Evolutionary conservation across 352 stramenopile genomes (phyloP), one percentile per base, ranked within the genome.

Genomic region (Phytophthora citrophthora): DNA sequence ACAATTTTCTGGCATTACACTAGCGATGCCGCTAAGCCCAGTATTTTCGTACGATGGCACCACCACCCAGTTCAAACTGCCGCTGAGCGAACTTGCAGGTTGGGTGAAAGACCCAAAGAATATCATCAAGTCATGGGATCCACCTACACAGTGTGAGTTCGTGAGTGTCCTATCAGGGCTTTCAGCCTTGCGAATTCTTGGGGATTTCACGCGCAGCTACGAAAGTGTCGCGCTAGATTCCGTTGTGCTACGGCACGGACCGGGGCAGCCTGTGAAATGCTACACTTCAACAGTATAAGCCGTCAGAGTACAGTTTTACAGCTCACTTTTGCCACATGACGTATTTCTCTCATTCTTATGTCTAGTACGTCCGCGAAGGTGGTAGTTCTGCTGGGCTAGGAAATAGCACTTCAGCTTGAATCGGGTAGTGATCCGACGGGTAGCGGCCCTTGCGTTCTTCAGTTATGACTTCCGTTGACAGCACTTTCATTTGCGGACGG

Each of bases 71-170:
- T 97, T 96, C 64, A 76, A 70, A 3, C 39, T 98, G 13, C 77
- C 77, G 5, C 80, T 98, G 15, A 79, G 81, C 16, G 90, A 97
- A 61, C 76, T 79, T 38, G 72, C 74, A n/a, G 90, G 90, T 4
- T 98, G 93, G 93, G 18, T 94, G 9, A 96, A 94, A 54, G 89
- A 98, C 64, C 93, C 91, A 8, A 94, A 96, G 60, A 98, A 98
- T 61, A 82, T 90, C 43, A 71, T 98, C 40, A 64, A 86, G 11
- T 48, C 72, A 18, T 97, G 91, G 89, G 68, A 56, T 3, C 15
- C 68, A 58, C 86, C 89, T 3, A 79, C 72, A 3, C 80, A 93
- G 57, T 98, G 91, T 55, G 85, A 96, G 70, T 89, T 98, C 68
- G 83, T 97, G 47, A 81, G 84, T 47, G 86, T 97, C 12, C 79